Evolutionary conservation across 2,329 filamentous ascomycete species (phyloP), one percentile per base, ranked within the genome.

Genomic region (Cladosporium sp.): DNA sequence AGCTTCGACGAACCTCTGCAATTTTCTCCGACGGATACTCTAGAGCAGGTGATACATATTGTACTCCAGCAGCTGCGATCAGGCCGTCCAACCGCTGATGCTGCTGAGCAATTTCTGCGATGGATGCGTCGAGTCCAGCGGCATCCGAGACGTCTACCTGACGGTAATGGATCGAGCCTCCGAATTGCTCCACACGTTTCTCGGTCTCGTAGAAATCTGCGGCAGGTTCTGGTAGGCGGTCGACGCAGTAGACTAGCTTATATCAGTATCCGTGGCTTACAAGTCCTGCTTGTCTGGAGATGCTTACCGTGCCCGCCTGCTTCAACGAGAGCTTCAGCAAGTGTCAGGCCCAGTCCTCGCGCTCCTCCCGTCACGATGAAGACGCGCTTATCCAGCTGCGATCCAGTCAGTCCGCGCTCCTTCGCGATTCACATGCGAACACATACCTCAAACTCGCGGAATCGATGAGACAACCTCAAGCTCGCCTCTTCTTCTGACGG

Each of bases 91-190:
- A 55, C 1, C 66, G 60, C 12, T 56, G 17, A 45, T 72, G 66
- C 59, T 66, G 43, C 3, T 59, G 62, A 1, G 68, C 70, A 28
- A 73, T 72, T 25, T 61, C 51, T 8, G 47, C 59, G 17, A 73
- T 61, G 12, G 65, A 60, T 0, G 56, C 49, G 28, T 70, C 63
- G 25, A 72, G 59, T 12, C 67, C 60, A 1, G 61, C 39, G 19
- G 69, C 67, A 61, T 80, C 69, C 38, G 75, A 73, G 9, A 81
- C 77, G 59, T 82, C 80, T 38, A 81, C 73, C 11, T 73, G 74
- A 43, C 74, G 69, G 67, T 81, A 82, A 50, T 77, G 71, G 6
- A 82, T 66, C 8, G 65, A 70, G 34, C 76, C 75, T 52, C 74
- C 73, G 60, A 72, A 74, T 43, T 73, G 64, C 17, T 72, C 62